These are phyloP conservation scores for Wickerhamomyces bisporus DNA, from an alignment of 805 yeast species.

Conservation along the genomic window DNA sequence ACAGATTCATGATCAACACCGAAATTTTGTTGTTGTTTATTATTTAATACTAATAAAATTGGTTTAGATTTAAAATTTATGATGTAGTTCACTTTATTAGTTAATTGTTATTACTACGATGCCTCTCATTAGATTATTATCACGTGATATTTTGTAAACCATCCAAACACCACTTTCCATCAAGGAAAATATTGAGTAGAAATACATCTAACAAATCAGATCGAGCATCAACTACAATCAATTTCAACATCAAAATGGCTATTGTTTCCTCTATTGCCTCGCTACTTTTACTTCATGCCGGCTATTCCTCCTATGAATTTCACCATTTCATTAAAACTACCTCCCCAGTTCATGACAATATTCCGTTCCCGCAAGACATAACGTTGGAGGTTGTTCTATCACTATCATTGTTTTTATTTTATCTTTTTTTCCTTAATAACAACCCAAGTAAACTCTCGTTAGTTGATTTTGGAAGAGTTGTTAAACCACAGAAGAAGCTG, in stretches of 20 bases:
- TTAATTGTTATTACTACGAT: too few species aligned
- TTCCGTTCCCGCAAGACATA: constrained; percentile 1
- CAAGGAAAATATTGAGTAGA: too few species aligned
- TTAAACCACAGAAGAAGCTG: background rate
- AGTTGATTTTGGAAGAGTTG: background rate
- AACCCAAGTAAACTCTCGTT: background rate
- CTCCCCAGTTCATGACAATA: background rate
- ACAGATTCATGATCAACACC: background rate
- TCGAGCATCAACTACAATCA: too few species aligned
- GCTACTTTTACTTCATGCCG: background rate
- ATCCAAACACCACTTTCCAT: too few species aligned
- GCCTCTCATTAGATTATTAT: too few species aligned
- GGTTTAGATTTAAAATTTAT: background rate
- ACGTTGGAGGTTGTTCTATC: background rate
- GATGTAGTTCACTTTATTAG: too few species aligned
- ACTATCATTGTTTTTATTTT: background rate
- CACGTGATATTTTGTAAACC: too few species aligned
- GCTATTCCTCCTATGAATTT: constrained; percentile 1
- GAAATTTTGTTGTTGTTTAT: background rate
- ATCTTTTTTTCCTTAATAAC: background rate
- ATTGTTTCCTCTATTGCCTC: background rate
- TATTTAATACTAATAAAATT: background rate
- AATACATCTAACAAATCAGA: too few species aligned
- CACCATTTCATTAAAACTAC: background rate
- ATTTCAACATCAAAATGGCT: background rate